A percentile compares a stretch with the other conserved stretches of the same genome.
Evolutionary conservation across 108 stramenopile genomes (phyloP).

Genomic region (Epithemia pelagica): DNA sequence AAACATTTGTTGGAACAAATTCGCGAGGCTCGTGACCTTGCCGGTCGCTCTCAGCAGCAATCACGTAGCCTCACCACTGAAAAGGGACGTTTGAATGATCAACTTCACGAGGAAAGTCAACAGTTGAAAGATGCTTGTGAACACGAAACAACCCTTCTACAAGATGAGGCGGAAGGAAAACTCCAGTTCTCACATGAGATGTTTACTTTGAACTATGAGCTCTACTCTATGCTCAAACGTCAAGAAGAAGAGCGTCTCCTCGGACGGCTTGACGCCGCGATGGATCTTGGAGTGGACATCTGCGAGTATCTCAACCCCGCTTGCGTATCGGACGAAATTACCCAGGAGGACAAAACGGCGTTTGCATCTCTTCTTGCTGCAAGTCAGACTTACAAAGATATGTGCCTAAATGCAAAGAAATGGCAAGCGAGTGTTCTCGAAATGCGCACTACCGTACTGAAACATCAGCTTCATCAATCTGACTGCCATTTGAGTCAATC

Average conservation of each 20-base stretch:
- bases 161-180: background rate
- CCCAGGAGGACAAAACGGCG: no score
- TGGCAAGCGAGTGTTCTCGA: background rate
- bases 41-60: slow-evolving; percentile 2
- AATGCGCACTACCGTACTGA: background rate
- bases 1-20: slow-evolving; percentile 2
- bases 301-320: no score
- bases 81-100: background rate
- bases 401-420: background rate
- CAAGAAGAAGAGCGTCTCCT: slow-evolving; percentile 7
- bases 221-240: background rate
- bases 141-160: background rate
- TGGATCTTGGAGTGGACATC: background rate
- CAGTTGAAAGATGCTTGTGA: slow-evolving; percentile 7
- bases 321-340: no score
- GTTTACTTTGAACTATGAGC: slow-evolving; percentile 3
- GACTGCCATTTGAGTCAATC: no score
- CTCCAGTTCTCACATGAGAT: background rate
- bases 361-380: no score
- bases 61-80: background rate
- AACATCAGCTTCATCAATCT: background rate
- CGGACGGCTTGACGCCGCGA: background rate
- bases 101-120: background rate
- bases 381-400: background rate
- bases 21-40: background rate